phyloP scores from a whole-genome alignment of 495 filamentous ascomycete species.

The Terfezia claveryi region DNA sequence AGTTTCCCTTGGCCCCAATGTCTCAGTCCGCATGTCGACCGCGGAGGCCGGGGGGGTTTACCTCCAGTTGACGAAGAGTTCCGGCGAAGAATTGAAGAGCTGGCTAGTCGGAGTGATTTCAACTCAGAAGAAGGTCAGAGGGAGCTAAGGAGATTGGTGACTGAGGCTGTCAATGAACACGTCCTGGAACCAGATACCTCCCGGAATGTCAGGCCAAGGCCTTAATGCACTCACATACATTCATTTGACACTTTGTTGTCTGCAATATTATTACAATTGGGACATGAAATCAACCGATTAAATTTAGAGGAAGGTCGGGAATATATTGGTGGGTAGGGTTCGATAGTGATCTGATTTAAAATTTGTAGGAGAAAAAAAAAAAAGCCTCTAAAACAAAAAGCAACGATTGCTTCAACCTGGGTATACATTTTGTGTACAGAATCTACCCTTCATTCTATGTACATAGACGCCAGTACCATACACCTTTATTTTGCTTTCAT shows the following conservation, averaged over 20 bases:
- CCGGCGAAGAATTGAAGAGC: constrained; percentile 49
- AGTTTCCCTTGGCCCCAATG: constrained; percentile 36
- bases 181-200: constrained; percentile 27
- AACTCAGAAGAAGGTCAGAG: constrained; percentile 46
- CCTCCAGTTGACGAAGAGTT: constrained; percentile 45
- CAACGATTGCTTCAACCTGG: no score
- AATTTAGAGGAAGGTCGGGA: no score
- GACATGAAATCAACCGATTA: no score
- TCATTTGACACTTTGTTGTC: no score
- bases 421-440: no score
- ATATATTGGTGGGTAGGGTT: no score
- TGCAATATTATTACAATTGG: no score
- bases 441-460: no score
- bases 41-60: constrained; percentile 36
- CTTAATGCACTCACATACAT: background rate
- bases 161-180: constrained; percentile 40
- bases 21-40: constrained; percentile 43
- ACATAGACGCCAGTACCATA: no score
- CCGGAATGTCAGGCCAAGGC: constrained; percentile 10
- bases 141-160: constrained; percentile 43
- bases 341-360: no score
- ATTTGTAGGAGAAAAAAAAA: no score
- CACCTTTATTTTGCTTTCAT: constrained; percentile 14
- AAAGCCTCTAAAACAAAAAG: no score
- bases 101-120: constrained; percentile 52